Conservation (phyloP, 495 filamentous ascomycete genomes). For the Staphylotrichum longicolle region DNA sequence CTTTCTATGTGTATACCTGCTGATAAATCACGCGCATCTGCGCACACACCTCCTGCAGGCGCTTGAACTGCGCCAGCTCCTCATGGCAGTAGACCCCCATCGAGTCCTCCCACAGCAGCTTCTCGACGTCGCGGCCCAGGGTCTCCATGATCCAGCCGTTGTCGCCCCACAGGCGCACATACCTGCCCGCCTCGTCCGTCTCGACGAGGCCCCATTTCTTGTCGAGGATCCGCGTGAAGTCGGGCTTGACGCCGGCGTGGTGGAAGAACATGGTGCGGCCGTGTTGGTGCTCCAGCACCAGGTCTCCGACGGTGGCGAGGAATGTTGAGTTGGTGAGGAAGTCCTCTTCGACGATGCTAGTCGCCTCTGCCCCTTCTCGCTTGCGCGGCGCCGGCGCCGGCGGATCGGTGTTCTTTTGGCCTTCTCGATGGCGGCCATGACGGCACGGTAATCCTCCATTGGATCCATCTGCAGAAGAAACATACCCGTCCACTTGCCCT, state of each 20-base stretch:
- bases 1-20: conserved; percentile 14
- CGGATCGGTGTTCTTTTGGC: not conserved
- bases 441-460: conserved; percentile 27
- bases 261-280: conserved; percentile 50
- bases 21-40: conserved; percentile 18
- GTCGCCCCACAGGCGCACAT: conserved; percentile 30
- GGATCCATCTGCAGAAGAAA: conserved; percentile 31
- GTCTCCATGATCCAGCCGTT: conserved; percentile 36
- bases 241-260: conserved; percentile 55
- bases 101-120: conserved; percentile 50
- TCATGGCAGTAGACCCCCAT: conserved; percentile 43
- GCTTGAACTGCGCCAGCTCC: not conserved
- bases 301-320: conserved; percentile 10
- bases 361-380: not conserved
- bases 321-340: conserved; percentile 19
- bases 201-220: conserved; percentile 6
- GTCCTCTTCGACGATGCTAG: not conserved
- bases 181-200: conserved; percentile 21
- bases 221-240: conserved; percentile 36
- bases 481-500: conserved; percentile 23
- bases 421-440: conserved; percentile 21
- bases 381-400: not conserved
- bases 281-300: conserved; percentile 3
- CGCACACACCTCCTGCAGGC: conserved; percentile 13
- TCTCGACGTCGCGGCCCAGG: conserved; percentile 51